Conservation (phyloP, 768 basidiomycete species). For the Phaeolepiota aurea region DNA sequence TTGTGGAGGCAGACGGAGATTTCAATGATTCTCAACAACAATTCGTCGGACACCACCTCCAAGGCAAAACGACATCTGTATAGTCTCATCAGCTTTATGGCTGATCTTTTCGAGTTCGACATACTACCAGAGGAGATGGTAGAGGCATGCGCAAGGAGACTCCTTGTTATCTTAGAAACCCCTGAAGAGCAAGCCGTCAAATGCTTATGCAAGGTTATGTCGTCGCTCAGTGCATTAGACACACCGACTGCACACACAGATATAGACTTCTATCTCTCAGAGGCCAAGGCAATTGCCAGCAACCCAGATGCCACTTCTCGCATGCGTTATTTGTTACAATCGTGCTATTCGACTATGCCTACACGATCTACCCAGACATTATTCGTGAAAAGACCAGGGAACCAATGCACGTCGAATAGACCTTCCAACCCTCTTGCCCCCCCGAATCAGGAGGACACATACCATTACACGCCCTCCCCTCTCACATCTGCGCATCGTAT, state of each 20-base stretch:
- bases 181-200: conserved; percentile 98
- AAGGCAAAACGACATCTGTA: conserved; percentile 97
- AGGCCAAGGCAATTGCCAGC: conserved; percentile 78
- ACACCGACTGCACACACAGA: conserved; percentile 72
- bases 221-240: conserved; percentile 87
- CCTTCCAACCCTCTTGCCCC: too few species aligned
- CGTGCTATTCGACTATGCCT: too few species aligned
- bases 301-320: conserved; percentile 75
- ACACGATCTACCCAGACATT: too few species aligned
- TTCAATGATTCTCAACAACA: conserved; percentile 78
- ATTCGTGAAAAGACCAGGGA: too few species aligned
- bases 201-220: conserved; percentile 85
- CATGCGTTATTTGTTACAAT: conserved; percentile 94
- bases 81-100: conserved; percentile 96
- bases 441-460: too few species aligned
- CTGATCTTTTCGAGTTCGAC: conserved; percentile 95
- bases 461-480: too few species aligned
- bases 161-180: conserved; percentile 86
- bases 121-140: conserved; percentile 98
- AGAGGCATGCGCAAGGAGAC: conserved; percentile 96
- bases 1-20: conserved; percentile 89
- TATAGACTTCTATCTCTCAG: conserved; percentile 88
- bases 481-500: conserved; percentile 81
- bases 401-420: too few species aligned
- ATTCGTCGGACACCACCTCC: conserved; percentile 92